A percentile compares a stretch with the other conserved stretches of the same genome.
These are phyloP conservation scores for Parascedosporium putredinis DNA, from an alignment of 2,329 filamentous ascomycete genomes.

Conservation along the genomic window DNA sequence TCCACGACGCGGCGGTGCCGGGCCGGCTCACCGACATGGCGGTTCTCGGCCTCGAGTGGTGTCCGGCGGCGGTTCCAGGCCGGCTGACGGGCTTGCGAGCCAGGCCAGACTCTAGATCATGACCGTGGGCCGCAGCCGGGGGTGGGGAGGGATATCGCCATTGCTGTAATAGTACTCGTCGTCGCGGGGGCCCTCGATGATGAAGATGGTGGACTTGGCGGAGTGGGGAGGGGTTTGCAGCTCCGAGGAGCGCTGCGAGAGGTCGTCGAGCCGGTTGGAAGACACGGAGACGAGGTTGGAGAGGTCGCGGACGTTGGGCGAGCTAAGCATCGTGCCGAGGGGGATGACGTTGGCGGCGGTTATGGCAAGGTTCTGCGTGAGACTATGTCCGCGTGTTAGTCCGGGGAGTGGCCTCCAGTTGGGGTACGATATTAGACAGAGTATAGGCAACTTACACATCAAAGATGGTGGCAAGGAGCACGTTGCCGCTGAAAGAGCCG, in stretches of 20 bases:
- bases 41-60: not conserved
- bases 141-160: not conserved
- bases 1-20: not conserved
- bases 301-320: conserved; percentile 3
- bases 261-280: conserved; percentile 9
- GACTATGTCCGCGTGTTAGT: conserved; percentile 13
- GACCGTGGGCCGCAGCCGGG: not conserved
- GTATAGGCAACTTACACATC: conserved; percentile 17
- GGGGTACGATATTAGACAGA: too few species aligned
- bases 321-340: conserved; percentile 20
- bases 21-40: conserved; percentile 1
- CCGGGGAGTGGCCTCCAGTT: too few species aligned
- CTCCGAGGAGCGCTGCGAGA: not conserved
- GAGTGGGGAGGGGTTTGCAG: not conserved
- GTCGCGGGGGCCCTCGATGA: conserved; percentile 5
- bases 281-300: conserved; percentile 15
- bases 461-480: conserved; percentile 22
- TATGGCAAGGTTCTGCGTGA: conserved; percentile 27
- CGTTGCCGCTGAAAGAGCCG: conserved; percentile 19
- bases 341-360: conserved; percentile 25
- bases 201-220: conserved; percentile 2
- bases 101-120: conserved; percentile 1
- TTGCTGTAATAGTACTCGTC: not conserved
- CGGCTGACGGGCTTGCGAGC: not conserved
- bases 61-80: not conserved